phyloP scores from a whole-genome alignment of 441 rosid genomes.

The Erysimum pusillum region DNA sequence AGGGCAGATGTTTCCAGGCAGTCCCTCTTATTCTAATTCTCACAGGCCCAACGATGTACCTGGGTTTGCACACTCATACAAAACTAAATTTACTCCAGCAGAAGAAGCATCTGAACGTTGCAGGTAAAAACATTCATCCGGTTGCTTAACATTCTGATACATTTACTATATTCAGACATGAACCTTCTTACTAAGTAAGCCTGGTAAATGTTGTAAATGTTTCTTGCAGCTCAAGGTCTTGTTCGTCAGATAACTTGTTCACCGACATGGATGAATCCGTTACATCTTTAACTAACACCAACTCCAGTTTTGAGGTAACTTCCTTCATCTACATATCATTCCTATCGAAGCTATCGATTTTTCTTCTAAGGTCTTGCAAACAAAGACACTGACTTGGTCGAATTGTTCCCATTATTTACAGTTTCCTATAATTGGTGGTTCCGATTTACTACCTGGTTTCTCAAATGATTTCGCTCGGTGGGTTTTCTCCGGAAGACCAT shows the following conservation, averaged over 20 bases:
- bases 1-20: slow-evolving; percentile 37
- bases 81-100: slow-evolving; percentile 37
- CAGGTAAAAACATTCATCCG: slow-evolving; percentile 34
- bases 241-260: slow-evolving; percentile 47
- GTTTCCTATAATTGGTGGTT: slow-evolving; percentile 1
- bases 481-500: slow-evolving; percentile 35
- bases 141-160: slow-evolving; percentile 18
- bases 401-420: slow-evolving; percentile 2
- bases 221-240: slow-evolving; percentile 37
- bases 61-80: slow-evolving; percentile 44
- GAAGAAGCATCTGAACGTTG: slow-evolving; percentile 40
- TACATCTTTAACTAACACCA: slow-evolving; percentile 35
- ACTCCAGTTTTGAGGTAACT: slow-evolving; percentile 34
- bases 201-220: slow-evolving; percentile 23
- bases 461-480: slow-evolving; percentile 40
- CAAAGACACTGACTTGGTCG: slow-evolving; percentile 31
- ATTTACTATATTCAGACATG: neutral
- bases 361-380: neutral
- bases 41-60: slow-evolving; percentile 28
- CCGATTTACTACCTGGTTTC: slow-evolving; percentile 35
- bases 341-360: slow-evolving; percentile 1
- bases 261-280: slow-evolving; percentile 47
- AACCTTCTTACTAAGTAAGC: slow-evolving; percentile 2
- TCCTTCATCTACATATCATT: slow-evolving; percentile 17
- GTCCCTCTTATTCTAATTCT: slow-evolving; percentile 32